Conservation (phyloP, 805 yeast species). For the Yamadazyma philogaea region DNA sequence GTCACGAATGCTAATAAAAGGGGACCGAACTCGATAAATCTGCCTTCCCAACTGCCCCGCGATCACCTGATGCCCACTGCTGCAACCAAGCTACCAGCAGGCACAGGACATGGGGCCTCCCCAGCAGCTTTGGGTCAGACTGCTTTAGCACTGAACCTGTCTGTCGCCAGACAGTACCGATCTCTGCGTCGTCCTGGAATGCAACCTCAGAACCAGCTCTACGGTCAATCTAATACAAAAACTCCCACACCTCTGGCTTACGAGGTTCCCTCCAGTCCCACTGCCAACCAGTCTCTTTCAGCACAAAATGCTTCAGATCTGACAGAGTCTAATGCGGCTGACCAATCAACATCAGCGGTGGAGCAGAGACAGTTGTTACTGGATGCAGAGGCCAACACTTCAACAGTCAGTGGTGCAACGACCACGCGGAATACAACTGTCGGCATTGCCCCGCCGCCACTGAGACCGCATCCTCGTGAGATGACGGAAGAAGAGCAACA, state of each 20-base stretch:
- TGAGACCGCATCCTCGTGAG: slow-evolving; percentile 19
- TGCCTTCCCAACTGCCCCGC: slow-evolving; percentile 5
- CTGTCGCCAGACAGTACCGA: background rate
- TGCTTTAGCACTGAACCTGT: background rate
- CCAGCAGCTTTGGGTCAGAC: slow-evolving; percentile 2
- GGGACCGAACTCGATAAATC: slow-evolving; percentile 19
- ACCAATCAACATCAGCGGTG: slow-evolving; percentile 1
- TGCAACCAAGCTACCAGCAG: slow-evolving; percentile 17
- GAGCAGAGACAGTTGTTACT: slow-evolving; percentile 1
- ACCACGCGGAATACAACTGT: slow-evolving; percentile 3
- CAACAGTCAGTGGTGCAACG: slow-evolving; percentile 2
- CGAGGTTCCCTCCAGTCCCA: slow-evolving; percentile 42
- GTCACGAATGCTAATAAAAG: slow-evolving; percentile 34
- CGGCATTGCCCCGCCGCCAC: slow-evolving; percentile 10
- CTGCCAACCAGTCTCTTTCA: slow-evolving; percentile 21
- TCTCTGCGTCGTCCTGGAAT: slow-evolving; percentile 10
- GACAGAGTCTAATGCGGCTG: slow-evolving; percentile 35
- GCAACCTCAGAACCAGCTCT: background rate
- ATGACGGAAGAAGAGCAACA: slow-evolving; percentile 62
- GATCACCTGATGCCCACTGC: slow-evolving; percentile 8
- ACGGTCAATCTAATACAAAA: slow-evolving; percentile 15
- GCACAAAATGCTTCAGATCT: slow-evolving; percentile 37
- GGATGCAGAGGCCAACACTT: slow-evolving; percentile 7
- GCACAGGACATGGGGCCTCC: slow-evolving; percentile 14
- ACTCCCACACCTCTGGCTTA: slow-evolving; percentile 43